Percentiles rank a stretch among this genome's conserved stretches.
These are phyloP conservation scores for Chaetomiaceae sp. DNA, from an alignment of 2,329 filamentous ascomycete genomes.

Conservation along the genomic window DNA sequence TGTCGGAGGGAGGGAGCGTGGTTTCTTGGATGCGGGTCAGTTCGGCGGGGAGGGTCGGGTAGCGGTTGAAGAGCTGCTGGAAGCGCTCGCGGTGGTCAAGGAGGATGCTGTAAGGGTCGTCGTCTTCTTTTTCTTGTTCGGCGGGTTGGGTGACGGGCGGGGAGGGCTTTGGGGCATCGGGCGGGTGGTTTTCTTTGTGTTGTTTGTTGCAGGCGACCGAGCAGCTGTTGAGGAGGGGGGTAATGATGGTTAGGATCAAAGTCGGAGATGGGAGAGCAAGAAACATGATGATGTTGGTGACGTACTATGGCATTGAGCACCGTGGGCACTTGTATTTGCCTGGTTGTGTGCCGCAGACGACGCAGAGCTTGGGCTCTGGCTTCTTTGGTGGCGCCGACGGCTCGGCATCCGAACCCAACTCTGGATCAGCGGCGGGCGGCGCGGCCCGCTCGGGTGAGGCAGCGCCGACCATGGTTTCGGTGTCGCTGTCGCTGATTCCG, in stretches of 20 bases:
- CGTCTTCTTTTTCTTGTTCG: slow-evolving; percentile 13
- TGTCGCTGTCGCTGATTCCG: background rate
- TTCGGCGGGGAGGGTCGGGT: slow-evolving; percentile 45
- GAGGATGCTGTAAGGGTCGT: slow-evolving; percentile 46
- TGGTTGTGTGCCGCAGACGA: slow-evolving; percentile 46
- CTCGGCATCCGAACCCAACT: background rate
- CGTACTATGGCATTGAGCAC: slow-evolving; percentile 56
- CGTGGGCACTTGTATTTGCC: slow-evolving; percentile 61
- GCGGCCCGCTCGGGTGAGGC: slow-evolving; percentile 6
- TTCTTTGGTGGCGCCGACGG: slow-evolving; percentile 20
- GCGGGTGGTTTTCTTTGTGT: slow-evolving; percentile 38
- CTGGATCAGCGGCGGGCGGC: slow-evolving; percentile 1
- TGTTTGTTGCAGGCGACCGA: slow-evolving; percentile 49
- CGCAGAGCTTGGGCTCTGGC: slow-evolving; percentile 40
- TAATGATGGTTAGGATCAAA: background rate
- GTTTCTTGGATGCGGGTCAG: slow-evolving; percentile 46
- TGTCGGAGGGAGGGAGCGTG: slow-evolving; percentile 41
- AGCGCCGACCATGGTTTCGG: background rate
- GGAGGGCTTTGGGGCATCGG: slow-evolving; percentile 32
- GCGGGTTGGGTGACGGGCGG: slow-evolving; percentile 27
- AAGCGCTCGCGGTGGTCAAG: slow-evolving; percentile 49
- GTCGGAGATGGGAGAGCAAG: background rate
- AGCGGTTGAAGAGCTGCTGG: slow-evolving; percentile 46
- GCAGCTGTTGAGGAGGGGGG: slow-evolving; percentile 45
- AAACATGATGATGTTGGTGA: slow-evolving; percentile 13